A percentile compares a stretch with the other conserved stretches of the same genome.
These are phyloP conservation scores for Schizophyllum amplum DNA, from an alignment of 1,284 basidiomycete species.

Conservation along the genomic window DNA sequence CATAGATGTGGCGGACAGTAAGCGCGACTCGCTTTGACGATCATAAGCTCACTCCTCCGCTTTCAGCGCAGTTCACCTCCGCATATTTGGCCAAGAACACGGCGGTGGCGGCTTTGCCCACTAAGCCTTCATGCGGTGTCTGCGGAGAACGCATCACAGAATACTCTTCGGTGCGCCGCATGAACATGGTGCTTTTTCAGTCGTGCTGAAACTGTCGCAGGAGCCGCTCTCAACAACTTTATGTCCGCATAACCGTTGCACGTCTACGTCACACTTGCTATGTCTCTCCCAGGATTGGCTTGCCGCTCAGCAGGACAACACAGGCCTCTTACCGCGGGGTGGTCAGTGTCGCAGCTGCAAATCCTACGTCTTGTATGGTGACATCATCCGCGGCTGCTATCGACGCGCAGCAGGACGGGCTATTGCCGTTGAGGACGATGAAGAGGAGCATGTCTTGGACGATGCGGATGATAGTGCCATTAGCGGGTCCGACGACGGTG, in stretches of 20 bases:
- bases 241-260: slow-evolving; percentile 42
- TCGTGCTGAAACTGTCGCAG: slow-evolving; percentile 25
- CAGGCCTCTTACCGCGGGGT: slow-evolving; percentile 50
- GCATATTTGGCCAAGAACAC: slow-evolving; percentile 48
- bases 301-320: slow-evolving; percentile 15
- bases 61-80: slow-evolving; percentile 42
- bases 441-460: slow-evolving; percentile 17
- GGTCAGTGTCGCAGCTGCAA: slow-evolving; percentile 54
- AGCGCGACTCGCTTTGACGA: slow-evolving; percentile 13
- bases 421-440: slow-evolving; percentile 23
- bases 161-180: slow-evolving; percentile 34
- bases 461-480: slow-evolving; percentile 14
- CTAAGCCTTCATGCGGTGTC: slow-evolving; percentile 37
- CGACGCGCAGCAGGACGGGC: slow-evolving; percentile 37
- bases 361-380: slow-evolving; percentile 60
- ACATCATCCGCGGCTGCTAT: slow-evolving; percentile 63
- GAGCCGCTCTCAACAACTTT: slow-evolving; percentile 43
- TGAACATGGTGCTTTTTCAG: background rate
- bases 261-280: slow-evolving; percentile 52
- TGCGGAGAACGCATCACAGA: slow-evolving; percentile 39
- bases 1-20: slow-evolving; percentile 62
- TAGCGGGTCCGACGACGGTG: too few species aligned
- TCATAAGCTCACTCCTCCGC: slow-evolving; percentile 5
- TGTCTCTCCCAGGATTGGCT: slow-evolving; percentile 65
- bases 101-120: slow-evolving; percentile 26